Evolutionary conservation across 2,329 filamentous ascomycete species (phyloP).

Genomic region (Aspergillus pseudoglaucus): DNA sequence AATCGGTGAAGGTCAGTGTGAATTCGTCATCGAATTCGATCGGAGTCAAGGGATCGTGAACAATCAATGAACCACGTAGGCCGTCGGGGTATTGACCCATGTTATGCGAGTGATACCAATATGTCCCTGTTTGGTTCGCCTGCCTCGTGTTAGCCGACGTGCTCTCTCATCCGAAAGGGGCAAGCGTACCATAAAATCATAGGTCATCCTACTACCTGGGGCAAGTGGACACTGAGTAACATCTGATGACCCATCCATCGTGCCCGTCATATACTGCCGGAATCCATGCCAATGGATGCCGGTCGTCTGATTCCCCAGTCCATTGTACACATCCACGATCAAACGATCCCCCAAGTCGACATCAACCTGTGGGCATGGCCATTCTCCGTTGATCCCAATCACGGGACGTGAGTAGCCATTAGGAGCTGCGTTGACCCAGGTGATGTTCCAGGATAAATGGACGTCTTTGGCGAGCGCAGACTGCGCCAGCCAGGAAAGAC

Average conservation of each 20-base stretch:
- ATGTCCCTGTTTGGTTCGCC: slow-evolving; percentile 60
- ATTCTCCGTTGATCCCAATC: slow-evolving; percentile 70
- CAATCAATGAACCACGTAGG: slow-evolving; percentile 56
- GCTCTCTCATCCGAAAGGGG: slow-evolving; percentile 24
- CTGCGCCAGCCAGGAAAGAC: not conserved
- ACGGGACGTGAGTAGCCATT: slow-evolving; percentile 60
- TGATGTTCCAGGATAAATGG: slow-evolving; percentile 51
- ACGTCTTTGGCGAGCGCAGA: not conserved
- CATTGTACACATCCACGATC: slow-evolving; percentile 36
- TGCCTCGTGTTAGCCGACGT: slow-evolving; percentile 10
- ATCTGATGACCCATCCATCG: slow-evolving; percentile 64
- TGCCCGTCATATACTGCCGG: slow-evolving; percentile 58
- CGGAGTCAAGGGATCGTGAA: slow-evolving; percentile 57
- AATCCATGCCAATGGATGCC: slow-evolving; percentile 61
- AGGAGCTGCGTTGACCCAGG: slow-evolving; percentile 66
- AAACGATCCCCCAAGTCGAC: slow-evolving; percentile 31
- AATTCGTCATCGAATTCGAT: slow-evolving; percentile 60
- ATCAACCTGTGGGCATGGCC: slow-evolving; percentile 60
- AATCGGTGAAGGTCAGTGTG: slow-evolving; percentile 60
- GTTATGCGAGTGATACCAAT: slow-evolving; percentile 72
- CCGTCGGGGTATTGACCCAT: slow-evolving; percentile 66
- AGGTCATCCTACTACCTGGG: slow-evolving; percentile 60
- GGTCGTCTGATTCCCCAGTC: slow-evolving; percentile 32
- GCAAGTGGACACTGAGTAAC: slow-evolving; percentile 64
- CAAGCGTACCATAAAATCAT: slow-evolving; percentile 53